A percentile compares a stretch with the other conserved stretches of the same genome.
Evolutionary conservation across 2,329 filamentous ascomycete genomes (phyloP).

Genomic region (Ophiostoma populinum): DNA sequence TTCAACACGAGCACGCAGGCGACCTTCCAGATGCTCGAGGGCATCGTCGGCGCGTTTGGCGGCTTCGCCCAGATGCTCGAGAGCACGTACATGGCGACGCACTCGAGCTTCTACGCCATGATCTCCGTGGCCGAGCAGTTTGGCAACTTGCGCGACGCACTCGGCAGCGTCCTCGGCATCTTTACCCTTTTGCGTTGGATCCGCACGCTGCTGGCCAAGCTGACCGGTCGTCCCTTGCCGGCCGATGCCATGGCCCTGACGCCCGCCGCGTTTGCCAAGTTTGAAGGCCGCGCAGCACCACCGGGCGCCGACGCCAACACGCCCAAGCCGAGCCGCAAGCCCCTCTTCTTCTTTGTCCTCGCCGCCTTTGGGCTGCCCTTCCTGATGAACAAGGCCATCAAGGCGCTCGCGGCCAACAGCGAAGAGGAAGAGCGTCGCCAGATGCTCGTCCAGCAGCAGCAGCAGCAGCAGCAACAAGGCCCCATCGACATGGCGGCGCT

Average conservation of each 20-base stretch:
- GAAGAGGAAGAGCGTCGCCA: conserved; percentile 62
- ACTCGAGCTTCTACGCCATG: conserved; percentile 99
- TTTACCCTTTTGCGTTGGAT: conserved; percentile 95
- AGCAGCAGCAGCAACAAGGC: conserved; percentile 32
- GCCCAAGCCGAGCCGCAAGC: conserved; percentile 75
- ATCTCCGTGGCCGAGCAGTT: conserved; percentile 97
- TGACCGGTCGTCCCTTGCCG: conserved; percentile 80
- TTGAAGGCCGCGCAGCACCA: conserved; percentile 48
- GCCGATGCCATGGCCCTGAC: conserved; percentile 77
- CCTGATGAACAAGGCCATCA: conserved; percentile 92
- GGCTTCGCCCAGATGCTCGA: conserved; percentile 98
- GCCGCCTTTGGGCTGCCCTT: conserved; percentile 93
- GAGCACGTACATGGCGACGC: conserved; percentile 98
- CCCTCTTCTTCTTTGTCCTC: conserved; percentile 85
- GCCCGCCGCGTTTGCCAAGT: conserved; percentile 76
- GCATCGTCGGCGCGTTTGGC: conserved; percentile 87
- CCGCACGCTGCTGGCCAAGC: conserved; percentile 73
- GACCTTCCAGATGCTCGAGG: conserved; percentile 97
- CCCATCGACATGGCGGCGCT: conserved; percentile 74
- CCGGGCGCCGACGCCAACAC: conserved; percentile 41
- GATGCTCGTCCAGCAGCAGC: conserved; percentile 30
- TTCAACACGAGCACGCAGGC: conserved; percentile 91
- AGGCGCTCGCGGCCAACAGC: conserved; percentile 62
- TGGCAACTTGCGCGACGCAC: conserved; percentile 76
- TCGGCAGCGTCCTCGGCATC: conserved; percentile 86